Evolutionary conservation across 352 stramenopile genomes (phyloP).

Genomic region (Phytophthora ohioensis): DNA sequence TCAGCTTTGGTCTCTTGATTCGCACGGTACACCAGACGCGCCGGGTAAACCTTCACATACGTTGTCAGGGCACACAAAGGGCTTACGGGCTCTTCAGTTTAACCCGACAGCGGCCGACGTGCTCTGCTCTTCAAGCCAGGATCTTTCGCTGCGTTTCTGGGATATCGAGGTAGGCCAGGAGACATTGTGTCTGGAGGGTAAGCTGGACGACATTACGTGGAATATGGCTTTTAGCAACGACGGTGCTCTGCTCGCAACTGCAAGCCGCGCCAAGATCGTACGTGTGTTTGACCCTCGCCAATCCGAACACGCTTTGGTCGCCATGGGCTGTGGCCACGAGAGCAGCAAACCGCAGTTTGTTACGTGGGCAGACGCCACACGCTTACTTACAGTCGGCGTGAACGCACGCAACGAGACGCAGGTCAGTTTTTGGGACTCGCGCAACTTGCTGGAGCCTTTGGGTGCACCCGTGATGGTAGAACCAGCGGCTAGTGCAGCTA

Average conservation of each 20-base stretch:
- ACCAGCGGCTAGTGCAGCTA: constrained; percentile 42
- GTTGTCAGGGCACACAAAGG: constrained; percentile 62
- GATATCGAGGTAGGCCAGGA: constrained; percentile 67
- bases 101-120: constrained; percentile 71
- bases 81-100: constrained; percentile 68
- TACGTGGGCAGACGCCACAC: constrained; percentile 51
- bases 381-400: constrained; percentile 66
- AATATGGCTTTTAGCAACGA: constrained; percentile 79
- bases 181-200: constrained; percentile 49
- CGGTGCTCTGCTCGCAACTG: constrained; percentile 67
- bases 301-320: constrained; percentile 52
- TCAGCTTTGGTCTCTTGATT: constrained; percentile 64
- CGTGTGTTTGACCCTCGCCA: constrained; percentile 77
- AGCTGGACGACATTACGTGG: constrained; percentile 81
- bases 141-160: constrained; percentile 80
- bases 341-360: constrained; percentile 79
- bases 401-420: constrained; percentile 72
- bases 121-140: constrained; percentile 63
- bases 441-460: constrained; percentile 76
- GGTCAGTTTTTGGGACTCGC: constrained; percentile 77
- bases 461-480: constrained; percentile 41
- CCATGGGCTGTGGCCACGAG: constrained; percentile 78
- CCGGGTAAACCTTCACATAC: constrained; percentile 24
- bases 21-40: constrained; percentile 9
- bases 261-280: constrained; percentile 76